These are phyloP conservation scores for Leishmania tropica DNA, from an alignment of 208 protist species.

Conservation along the genomic window DNA sequence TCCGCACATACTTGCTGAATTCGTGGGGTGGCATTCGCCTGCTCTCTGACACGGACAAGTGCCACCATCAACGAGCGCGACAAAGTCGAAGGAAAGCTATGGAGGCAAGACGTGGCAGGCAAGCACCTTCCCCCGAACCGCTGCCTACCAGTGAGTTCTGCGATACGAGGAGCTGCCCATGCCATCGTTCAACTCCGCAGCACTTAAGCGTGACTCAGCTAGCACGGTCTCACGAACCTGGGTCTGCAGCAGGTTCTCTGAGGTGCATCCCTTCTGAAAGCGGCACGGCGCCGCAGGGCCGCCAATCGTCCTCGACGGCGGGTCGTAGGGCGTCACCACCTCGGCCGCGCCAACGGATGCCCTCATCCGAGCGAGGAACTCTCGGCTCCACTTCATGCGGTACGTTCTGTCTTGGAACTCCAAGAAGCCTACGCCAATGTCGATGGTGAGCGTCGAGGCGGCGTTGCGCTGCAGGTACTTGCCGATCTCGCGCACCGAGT, in stretches of 20 bases:
- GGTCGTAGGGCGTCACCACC: conserved; percentile 61
- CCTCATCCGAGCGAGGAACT: conserved; percentile 52
- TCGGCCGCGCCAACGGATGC: conserved; percentile 35
- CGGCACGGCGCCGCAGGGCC: conserved; percentile 57
- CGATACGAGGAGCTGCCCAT: conserved; percentile 63
- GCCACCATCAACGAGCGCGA: neutral
- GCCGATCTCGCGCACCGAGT: conserved; percentile 84
- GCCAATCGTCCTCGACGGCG: conserved; percentile 64
- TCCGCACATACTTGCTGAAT: neutral
- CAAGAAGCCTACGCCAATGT: conserved; percentile 68
- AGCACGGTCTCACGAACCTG: conserved; percentile 47
- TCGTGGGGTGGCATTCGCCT: neutral
- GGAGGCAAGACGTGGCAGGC: neutral
- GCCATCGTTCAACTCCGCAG: conserved; percentile 72
- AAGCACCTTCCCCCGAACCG: too few relatives aligned
- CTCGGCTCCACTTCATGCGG: conserved; percentile 73
- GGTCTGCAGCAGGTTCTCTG: conserved; percentile 35
- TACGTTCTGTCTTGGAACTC: conserved; percentile 76
- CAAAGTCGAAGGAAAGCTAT: neutral
- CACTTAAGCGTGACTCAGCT: conserved; percentile 57
- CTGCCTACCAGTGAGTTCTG: conserved; percentile 54
- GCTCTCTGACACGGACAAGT: neutral
- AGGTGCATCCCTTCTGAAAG: conserved; percentile 53
- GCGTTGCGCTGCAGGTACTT: conserved; percentile 81
- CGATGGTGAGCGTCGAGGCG: conserved; percentile 58